These are phyloP conservation scores for Endoconidiophora polonica DNA, from an alignment of 2,329 filamentous ascomycete genomes.

Conservation along the genomic window DNA sequence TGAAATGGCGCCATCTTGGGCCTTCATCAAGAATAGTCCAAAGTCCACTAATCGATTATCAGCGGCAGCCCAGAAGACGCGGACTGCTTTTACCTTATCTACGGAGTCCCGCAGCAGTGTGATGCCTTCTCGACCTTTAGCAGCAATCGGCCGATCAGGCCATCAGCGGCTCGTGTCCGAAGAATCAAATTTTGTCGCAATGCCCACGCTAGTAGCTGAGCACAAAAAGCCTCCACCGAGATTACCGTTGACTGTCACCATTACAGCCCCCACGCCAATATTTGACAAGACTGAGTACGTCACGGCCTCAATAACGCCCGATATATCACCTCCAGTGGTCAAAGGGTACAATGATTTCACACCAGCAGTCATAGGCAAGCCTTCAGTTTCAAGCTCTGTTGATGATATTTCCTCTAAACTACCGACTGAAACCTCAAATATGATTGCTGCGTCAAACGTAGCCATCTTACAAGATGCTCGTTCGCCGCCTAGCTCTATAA, in stretches of 20 bases:
- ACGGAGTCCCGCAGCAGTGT: neutral
- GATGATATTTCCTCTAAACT: too few relatives aligned
- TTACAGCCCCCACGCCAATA: neutral
- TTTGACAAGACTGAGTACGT: too few relatives aligned
- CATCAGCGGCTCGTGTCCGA: slow-evolving; percentile 9
- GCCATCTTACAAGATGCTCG: too few relatives aligned
- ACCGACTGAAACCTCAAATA: too few relatives aligned
- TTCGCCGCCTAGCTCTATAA: too few relatives aligned
- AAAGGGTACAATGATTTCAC: too few relatives aligned
- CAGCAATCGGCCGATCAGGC: neutral
- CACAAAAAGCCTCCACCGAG: slow-evolving; percentile 4
- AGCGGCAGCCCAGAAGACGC: neutral
- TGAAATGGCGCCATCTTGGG: slow-evolving; percentile 15
- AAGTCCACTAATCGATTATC: neutral
- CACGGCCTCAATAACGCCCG: too few relatives aligned
- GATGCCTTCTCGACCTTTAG: neutral
- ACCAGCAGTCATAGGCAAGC: too few relatives aligned
- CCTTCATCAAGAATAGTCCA: slow-evolving; percentile 8
- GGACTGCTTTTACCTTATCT: neutral
- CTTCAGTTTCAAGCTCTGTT: too few relatives aligned
- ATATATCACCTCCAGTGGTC: too few relatives aligned
- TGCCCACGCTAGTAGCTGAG: neutral
- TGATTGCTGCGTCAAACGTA: too few relatives aligned
- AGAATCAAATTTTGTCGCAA: neutral
- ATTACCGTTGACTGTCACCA: slow-evolving; percentile 1